Conservation (phyloP, 306 rosid species). For the Carpinus fangiana region DNA sequence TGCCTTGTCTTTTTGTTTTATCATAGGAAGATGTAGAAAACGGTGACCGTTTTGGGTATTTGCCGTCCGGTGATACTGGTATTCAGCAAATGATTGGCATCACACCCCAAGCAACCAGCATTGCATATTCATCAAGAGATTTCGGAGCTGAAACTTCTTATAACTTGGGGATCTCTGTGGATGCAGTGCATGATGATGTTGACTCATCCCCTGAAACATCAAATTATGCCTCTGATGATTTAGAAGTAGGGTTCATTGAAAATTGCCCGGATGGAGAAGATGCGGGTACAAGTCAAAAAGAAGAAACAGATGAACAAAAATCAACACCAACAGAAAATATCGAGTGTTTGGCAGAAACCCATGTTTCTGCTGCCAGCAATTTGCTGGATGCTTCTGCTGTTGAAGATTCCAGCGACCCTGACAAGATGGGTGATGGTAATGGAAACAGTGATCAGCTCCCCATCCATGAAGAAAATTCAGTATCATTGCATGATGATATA, state of each 20-base stretch:
- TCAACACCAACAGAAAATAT: conserved; percentile 5
- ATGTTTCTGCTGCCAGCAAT: conserved; percentile 33
- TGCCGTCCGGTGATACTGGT: conserved; percentile 48
- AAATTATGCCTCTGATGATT: conserved; percentile 36
- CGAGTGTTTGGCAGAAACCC: conserved; percentile 18
- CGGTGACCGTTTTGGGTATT: conserved; percentile 57
- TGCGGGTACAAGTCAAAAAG: conserved; percentile 39
- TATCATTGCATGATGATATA: conserved; percentile 5
- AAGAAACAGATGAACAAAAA: conserved; percentile 27
- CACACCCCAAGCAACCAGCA: conserved; percentile 49
- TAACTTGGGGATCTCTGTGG: conserved; percentile 40
- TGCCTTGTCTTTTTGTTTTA: conserved; percentile 19
- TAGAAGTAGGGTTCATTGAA: conserved; percentile 48
- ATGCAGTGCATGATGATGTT: conserved; percentile 26
- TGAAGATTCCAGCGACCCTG: conserved; percentile 33
- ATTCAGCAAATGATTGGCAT: conserved; percentile 55
- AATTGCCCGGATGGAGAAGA: conserved; percentile 37
- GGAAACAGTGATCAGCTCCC: conserved; percentile 23
- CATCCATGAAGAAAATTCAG: conserved; percentile 31
- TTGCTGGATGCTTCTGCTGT: conserved; percentile 12
- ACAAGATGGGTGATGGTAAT: conserved; percentile 22
- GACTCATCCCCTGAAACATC: conserved; percentile 40
- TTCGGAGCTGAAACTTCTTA: conserved; percentile 38
- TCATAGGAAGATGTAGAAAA: conserved; percentile 65
- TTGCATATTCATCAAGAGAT: conserved; percentile 47